phyloP scores from a whole-genome alignment of 2,329 filamentous ascomycete genomes.

The Chaetomium sp. region DNA sequence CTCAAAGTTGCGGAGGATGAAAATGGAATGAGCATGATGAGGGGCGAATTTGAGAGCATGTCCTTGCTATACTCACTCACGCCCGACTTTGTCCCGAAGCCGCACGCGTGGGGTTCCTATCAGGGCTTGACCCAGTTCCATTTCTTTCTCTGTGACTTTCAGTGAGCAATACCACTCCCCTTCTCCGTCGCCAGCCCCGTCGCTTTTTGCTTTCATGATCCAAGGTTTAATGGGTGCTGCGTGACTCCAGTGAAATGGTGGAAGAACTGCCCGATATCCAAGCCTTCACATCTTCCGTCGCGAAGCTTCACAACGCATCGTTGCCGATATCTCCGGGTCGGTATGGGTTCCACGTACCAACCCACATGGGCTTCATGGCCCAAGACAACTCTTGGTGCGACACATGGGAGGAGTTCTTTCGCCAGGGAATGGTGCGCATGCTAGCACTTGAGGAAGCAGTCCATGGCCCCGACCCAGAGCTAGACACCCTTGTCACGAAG shows the following conservation, averaged over 20 bases:
- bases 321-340: not conserved
- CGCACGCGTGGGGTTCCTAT: not conserved
- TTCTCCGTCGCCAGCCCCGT: too few relatives aligned
- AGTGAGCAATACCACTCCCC: not conserved
- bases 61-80: not conserved
- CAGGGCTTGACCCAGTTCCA: not conserved
- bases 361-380: not conserved
- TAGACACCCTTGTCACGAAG: not conserved
- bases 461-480: not conserved
- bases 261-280: not conserved
- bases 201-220: too few relatives aligned
- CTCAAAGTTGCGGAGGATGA: not conserved
- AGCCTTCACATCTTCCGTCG: not conserved
- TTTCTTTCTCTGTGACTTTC: not conserved
- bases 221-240: not conserved
- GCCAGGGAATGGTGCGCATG: not conserved
- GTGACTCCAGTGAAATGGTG: not conserved
- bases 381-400: not conserved
- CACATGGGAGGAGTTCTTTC: not conserved
- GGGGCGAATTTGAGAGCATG: not conserved
- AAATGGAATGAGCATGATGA: not conserved
- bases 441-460: not conserved
- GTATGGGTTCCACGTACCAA: not conserved
- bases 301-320: not conserved
- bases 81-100: not conserved